A percentile compares a stretch with the other conserved stretches of the same genome.
Evolutionary conservation across 164 flowering plant species (phyloP).

Genomic region (Akebia trifoliata): DNA sequence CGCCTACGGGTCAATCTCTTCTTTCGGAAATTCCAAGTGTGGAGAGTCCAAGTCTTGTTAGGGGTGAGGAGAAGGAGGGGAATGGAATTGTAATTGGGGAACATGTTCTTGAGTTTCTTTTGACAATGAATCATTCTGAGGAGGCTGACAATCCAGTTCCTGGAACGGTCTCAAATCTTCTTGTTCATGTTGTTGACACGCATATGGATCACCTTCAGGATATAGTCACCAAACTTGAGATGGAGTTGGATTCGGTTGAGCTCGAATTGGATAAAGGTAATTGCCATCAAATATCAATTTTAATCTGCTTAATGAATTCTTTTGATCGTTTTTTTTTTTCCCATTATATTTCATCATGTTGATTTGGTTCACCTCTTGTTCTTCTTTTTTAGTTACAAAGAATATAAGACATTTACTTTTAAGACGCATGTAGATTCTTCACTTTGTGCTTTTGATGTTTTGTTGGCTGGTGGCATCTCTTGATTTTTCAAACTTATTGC

Average conservation of each 20-base stretch:
- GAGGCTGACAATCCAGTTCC: slow-evolving; percentile 99
- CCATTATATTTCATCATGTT: not conserved
- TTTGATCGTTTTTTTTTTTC: not conserved
- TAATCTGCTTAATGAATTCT: not conserved
- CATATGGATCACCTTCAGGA: slow-evolving; percentile 96
- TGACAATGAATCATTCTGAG: slow-evolving; percentile 98
- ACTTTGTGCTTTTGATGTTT: no score
- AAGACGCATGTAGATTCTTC: no score
- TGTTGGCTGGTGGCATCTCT: no score
- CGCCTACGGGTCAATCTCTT: slow-evolving; percentile 66
- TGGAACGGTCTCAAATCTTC: slow-evolving; percentile 64
- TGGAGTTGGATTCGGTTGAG: slow-evolving; percentile 88
- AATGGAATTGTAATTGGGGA: slow-evolving; percentile 72
- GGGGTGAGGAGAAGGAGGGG: slow-evolving; percentile 37
- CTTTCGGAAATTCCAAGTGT: slow-evolving; percentile 88
- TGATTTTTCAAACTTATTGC: no score
- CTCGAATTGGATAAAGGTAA: slow-evolving; percentile 88
- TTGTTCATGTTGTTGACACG: slow-evolving; percentile 84
- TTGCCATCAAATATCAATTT: not conserved
- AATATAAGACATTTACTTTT: no score
- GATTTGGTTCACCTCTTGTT: no score
- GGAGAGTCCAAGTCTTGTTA: slow-evolving; percentile 44
- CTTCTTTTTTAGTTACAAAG: no score
- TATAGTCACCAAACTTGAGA: slow-evolving; percentile 83
- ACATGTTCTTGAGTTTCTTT: slow-evolving; percentile 88